Evolutionary conservation across 257 asterid genomes (phyloP).

Genomic region (Nicotiana attenuata): DNA sequence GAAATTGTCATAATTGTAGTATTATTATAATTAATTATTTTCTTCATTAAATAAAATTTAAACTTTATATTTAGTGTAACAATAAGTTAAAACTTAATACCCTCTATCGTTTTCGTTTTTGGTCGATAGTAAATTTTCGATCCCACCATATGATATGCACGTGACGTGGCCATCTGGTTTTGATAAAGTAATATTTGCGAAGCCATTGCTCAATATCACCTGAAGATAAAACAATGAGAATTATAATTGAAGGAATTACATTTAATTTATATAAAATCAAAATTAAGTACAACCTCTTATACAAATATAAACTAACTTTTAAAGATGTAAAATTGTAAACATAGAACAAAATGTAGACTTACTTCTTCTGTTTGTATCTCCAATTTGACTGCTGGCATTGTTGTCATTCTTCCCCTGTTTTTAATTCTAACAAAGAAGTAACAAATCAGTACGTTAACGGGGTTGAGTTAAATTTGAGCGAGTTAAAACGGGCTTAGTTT

Average conservation of each 20-base stretch:
- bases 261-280: too few relatives aligned
- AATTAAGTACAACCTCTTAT: background rate
- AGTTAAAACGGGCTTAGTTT: too few relatives aligned
- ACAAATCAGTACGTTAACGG: background rate
- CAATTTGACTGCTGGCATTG: background rate
- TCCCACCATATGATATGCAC: slow-evolving; percentile 37
- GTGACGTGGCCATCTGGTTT: slow-evolving; percentile 39
- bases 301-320: too few relatives aligned
- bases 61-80: too few relatives aligned
- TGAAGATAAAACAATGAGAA: background rate
- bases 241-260: background rate
- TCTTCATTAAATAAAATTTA: background rate
- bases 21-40: background rate
- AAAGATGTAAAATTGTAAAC: background rate
- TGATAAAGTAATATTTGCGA: slow-evolving; percentile 33
- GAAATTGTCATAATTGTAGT: background rate
- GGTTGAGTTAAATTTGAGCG: too few relatives aligned
- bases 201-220: slow-evolving; percentile 43
- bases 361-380: background rate
- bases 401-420: background rate
- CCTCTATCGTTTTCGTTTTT: slow-evolving; percentile 39
- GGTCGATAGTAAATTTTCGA: slow-evolving; percentile 36
- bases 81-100: slow-evolving; percentile 15
- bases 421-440: background rate
- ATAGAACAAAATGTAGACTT: background rate